These are phyloP conservation scores for Candolleomyces eurysporus DNA, from an alignment of 768 basidiomycete species.

Conservation along the genomic window DNA sequence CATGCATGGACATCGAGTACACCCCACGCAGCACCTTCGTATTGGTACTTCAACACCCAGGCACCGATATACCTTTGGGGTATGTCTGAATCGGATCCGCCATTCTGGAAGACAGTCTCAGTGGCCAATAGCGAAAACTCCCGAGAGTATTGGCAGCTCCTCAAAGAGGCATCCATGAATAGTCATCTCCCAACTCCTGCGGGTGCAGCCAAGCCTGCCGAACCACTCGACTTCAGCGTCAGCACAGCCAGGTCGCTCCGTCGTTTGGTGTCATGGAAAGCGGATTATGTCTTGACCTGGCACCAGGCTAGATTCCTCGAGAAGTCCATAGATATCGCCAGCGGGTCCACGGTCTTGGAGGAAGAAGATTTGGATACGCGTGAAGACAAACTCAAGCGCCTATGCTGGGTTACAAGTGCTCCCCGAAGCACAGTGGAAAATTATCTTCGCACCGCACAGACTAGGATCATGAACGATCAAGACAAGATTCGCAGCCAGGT, in stretches of 20 bases:
- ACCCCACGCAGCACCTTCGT: constrained; percentile 49
- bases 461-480: constrained; percentile 39
- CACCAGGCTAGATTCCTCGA: constrained; percentile 67
- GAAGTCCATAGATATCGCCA: constrained; percentile 42
- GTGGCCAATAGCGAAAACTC: constrained; percentile 39
- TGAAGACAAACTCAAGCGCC: constrained; percentile 37
- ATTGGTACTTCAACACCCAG: constrained; percentile 58
- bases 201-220: constrained; percentile 11
- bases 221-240: constrained; percentile 20
- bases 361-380: constrained; percentile 36
- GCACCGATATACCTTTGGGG: constrained; percentile 66
- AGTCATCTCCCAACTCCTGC: constrained; percentile 16
- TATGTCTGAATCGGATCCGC: constrained; percentile 44
- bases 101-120: constrained; percentile 52
- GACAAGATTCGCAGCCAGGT: constrained; percentile 39
- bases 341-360: constrained; percentile 47
- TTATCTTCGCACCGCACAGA: constrained; percentile 41
- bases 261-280: constrained; percentile 57
- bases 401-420: constrained; percentile 55
- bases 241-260: constrained; percentile 51
- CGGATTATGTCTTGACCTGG: constrained; percentile 61
- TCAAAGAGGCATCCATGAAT: constrained; percentile 48
- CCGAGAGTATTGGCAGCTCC: constrained; percentile 54
- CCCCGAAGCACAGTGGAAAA: constrained; percentile 46
- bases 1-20: constrained; percentile 45